phyloP scores from a whole-genome alignment of 1,284 basidiomycete genomes.

The Trametes hirsuta region DNA sequence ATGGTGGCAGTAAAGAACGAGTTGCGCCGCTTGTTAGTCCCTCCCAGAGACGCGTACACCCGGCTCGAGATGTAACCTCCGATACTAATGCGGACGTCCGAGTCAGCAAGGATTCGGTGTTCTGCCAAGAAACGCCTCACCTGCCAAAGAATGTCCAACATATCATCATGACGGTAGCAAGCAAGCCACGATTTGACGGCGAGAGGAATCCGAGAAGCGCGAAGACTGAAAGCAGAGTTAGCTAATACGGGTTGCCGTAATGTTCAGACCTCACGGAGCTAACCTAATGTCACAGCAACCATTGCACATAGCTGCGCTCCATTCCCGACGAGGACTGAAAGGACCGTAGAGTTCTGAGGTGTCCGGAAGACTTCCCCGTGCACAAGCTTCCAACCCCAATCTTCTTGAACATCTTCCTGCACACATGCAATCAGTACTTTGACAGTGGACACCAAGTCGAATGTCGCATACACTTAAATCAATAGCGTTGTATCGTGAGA shows the following conservation, averaged over 20 bases:
- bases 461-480: conserved; percentile 74
- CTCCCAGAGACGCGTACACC: conserved; percentile 84
- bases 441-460: conserved; percentile 4
- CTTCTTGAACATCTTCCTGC: conserved; percentile 95
- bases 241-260: not conserved
- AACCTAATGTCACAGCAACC: conserved; percentile 86
- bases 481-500: conserved; percentile 94
- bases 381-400: conserved; percentile 98
- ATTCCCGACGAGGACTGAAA: conserved; percentile 89
- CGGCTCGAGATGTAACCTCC: conserved; percentile 91
- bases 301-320: conserved; percentile 91
- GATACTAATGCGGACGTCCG: conserved; percentile 50
- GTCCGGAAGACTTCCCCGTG: conserved; percentile 96
- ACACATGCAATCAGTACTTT: conserved; percentile 16
- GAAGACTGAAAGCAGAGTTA: conserved; percentile 61
- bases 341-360: conserved; percentile 76
- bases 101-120: not conserved
- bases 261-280: conserved; percentile 14
- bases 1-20: conserved; percentile 88
- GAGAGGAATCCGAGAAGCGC: conserved; percentile 97
- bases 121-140: conserved; percentile 40
- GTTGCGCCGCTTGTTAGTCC: conserved; percentile 80
- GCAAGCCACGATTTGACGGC: conserved; percentile 92
- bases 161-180: conserved; percentile 96
- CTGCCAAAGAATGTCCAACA: conserved; percentile 94